These are phyloP conservation scores for Carex cristatella DNA, from an alignment of 176 grass and related monocot genomes.

Conservation along the genomic window DNA sequence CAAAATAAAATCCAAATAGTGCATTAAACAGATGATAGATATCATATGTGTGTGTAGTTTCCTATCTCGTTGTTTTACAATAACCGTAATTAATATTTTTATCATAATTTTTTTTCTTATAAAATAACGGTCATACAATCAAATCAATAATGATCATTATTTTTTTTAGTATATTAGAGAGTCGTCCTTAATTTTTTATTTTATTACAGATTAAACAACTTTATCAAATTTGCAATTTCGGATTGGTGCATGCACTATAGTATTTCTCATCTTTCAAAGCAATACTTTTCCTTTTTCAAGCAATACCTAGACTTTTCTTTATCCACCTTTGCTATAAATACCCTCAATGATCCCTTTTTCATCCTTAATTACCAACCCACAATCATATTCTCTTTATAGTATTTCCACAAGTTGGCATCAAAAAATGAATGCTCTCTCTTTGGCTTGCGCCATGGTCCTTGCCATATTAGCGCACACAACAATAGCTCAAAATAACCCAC, in stretches of 20 bases:
- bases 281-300: background rate
- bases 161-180: no score
- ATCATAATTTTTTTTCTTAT: no score
- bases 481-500: conserved; percentile 27
- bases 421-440: background rate
- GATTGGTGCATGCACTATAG: background rate
- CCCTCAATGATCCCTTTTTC: background rate
- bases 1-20: no score
- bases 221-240: background rate
- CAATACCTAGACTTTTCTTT: background rate
- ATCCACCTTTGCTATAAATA: background rate
- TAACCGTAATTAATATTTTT: no score
- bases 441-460: background rate
- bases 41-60: no score
- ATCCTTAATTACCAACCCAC: background rate
- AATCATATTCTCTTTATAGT: background rate
- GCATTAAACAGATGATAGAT: no score
- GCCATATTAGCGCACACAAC: conserved; percentile 6
- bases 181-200: no score
- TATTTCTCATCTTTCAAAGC: background rate
- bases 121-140: no score
- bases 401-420: background rate
- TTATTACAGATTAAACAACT: no score
- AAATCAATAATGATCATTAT: no score
- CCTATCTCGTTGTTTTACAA: no score